Evolutionary conservation across 768 basidiomycete genomes (phyloP), one percentile per base, ranked within the genome.

Genomic region (Lyophyllum shimeji): DNA sequence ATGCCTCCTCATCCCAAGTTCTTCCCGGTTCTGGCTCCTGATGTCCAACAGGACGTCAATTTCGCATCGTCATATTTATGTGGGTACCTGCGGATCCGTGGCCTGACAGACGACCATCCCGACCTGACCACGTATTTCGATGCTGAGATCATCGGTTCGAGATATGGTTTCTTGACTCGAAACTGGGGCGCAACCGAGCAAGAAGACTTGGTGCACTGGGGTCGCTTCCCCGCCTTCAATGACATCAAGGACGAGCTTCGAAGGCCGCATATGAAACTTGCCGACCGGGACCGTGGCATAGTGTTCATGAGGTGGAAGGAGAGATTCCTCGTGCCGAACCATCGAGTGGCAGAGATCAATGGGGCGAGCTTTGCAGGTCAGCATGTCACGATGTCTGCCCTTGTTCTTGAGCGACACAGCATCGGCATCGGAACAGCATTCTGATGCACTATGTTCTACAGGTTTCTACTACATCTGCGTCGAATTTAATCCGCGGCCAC

Each of bases 241-340:
- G 88, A 40, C 82, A 90, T 63, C 83, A 95, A 60, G 86, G 85
- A 68, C 78, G 91, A 95, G 65, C 80, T 95, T 59, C 83, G 86
- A 67, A 78, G 83, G 66, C 93, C 93, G 0, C 81, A 86, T 58
- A 65, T 92, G 70, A 92, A 90, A 40, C 86, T 96, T 65, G 74
- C 82, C 45, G 89, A 90, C 65, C 78, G 87, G 40, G 86, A 89
- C 64, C 82, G 88, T 47, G 87, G 88, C 1, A 88, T 88, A 23
- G 85, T 95, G 27, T 98, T 98, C 69, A 93, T 98, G 89, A 80
- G 96, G 58, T 95, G 94, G 90, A 98, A 98, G 73, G 96, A 98
- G 73, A 80, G 87, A 65, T 98, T 97, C 72, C 76, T 98, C 51
- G 91, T 98, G n/a, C 95, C 95, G 2, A 92, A 95, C 70, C 92